phyloP scores from a whole-genome alignment of 73 alveolate species.

The Symbiodinium pilosum region DNA sequence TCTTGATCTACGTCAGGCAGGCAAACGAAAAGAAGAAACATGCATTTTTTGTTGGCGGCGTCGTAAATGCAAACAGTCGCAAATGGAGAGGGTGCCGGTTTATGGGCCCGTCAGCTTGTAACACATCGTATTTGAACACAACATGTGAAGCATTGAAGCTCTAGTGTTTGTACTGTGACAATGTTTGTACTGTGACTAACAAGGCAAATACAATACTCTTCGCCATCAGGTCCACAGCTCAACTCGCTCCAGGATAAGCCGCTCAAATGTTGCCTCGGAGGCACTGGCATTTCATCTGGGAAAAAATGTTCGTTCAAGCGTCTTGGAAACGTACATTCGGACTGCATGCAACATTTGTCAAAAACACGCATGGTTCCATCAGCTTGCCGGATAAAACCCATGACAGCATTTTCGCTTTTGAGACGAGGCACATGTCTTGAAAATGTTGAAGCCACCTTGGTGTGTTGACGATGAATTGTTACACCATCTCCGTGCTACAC shows the following conservation, averaged over 20 bases:
- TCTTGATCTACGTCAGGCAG: too few species aligned
- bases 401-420: not conserved
- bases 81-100: not conserved
- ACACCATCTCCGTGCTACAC: too few species aligned
- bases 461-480: not conserved
- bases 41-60: too few species aligned
- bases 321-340: too few species aligned
- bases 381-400: too few species aligned
- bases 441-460: constrained; percentile 78
- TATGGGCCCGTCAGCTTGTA: not conserved
- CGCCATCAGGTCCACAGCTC: not conserved
- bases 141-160: not conserved
- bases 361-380: too few species aligned
- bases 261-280: not conserved
- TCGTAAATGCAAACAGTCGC: too few species aligned
- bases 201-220: not conserved
- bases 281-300: too few species aligned
- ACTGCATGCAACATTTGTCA: too few species aligned
- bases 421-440: constrained; percentile 50
- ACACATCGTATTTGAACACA: not conserved
- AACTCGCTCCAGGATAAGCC: not conserved
- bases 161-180: too few species aligned
- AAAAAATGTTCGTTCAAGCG: too few species aligned
- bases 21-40: too few species aligned
- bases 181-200: not conserved